These are phyloP conservation scores for Acanthamoeba royreba DNA, from an alignment of 208 protist genomes.

Conservation along the genomic window DNA sequence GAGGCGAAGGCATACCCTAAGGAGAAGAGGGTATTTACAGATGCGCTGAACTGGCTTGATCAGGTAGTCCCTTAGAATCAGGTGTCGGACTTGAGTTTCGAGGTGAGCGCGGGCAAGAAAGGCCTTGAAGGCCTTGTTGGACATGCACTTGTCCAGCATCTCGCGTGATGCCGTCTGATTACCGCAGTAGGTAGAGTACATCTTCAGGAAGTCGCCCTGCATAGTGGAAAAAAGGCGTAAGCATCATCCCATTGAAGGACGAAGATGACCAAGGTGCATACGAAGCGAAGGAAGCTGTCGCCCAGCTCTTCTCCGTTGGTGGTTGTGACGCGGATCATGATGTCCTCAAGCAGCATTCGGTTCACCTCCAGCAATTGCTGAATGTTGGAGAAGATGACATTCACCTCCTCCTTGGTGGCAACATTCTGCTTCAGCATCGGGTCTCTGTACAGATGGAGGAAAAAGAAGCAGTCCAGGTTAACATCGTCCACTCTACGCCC, in stretches of 20 bases:
- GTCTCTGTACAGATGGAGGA: background rate
- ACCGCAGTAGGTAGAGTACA: background rate
- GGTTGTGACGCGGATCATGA: background rate
- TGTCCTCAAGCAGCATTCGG: background rate
- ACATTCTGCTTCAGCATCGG: background rate
- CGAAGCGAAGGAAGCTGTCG: background rate
- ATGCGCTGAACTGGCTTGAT: background rate
- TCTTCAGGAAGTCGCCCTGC: conserved; percentile 9
- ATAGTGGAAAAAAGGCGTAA: too few relatives aligned
- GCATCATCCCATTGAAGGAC: too few relatives aligned
- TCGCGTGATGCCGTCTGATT: background rate
- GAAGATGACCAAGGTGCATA: background rate
- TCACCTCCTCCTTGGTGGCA: background rate
- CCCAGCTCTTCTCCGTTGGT: background rate
- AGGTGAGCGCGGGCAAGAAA: background rate
- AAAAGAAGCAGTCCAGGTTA: too few relatives aligned
- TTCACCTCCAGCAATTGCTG: background rate
- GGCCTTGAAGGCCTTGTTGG: background rate
- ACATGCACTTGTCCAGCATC: background rate
- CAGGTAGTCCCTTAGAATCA: background rate
- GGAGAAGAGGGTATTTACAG: background rate
- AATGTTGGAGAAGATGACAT: conserved; percentile 18
- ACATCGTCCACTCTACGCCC: too few relatives aligned
- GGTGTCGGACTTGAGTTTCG: background rate
- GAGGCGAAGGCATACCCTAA: background rate